These are phyloP conservation scores for Astragalus membranaceus DNA, from an alignment of 306 rosid genomes.

Conservation along the genomic window DNA sequence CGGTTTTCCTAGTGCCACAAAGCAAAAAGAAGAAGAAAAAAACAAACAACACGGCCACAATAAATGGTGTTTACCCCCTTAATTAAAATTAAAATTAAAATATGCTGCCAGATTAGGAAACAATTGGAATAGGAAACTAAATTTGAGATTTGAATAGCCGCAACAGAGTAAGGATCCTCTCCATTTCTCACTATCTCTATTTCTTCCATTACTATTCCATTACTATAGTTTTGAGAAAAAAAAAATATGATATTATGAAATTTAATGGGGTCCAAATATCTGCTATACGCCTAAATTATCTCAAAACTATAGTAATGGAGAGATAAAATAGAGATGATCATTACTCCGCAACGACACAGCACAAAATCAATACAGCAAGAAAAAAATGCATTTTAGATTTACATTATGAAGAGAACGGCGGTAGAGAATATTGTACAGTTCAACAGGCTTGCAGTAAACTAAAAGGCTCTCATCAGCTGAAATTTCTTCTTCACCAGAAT, in stretches of 20 bases:
- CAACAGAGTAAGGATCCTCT: too few relatives aligned
- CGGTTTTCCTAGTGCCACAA: not conserved
- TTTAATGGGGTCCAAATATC: too few relatives aligned
- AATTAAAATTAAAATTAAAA: not conserved
- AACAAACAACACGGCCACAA: not conserved
- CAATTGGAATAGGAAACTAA: not conserved
- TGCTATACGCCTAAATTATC: too few relatives aligned
- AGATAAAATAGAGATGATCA: too few relatives aligned
- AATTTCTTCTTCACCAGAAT: conserved; percentile 56
- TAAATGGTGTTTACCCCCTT: not conserved
- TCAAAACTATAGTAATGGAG: too few relatives aligned
- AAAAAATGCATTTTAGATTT: conserved; percentile 1
- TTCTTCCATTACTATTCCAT: too few relatives aligned
- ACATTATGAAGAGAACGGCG: conserved; percentile 78
- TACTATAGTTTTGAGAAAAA: too few relatives aligned
- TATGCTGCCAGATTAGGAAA: not conserved
- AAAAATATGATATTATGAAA: too few relatives aligned
- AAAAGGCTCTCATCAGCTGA: conserved; percentile 82
- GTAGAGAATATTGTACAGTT: conserved; percentile 84
- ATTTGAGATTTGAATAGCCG: not conserved
- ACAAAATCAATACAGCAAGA: not conserved
- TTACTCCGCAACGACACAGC: not conserved
- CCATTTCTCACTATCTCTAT: too few relatives aligned
- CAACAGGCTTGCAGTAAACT: conserved; percentile 93
- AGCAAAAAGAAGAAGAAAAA: not conserved